Evolutionary conservation across 805 yeast genomes (phyloP).

Genomic region (Hanseniaspora taiwanica): DNA sequence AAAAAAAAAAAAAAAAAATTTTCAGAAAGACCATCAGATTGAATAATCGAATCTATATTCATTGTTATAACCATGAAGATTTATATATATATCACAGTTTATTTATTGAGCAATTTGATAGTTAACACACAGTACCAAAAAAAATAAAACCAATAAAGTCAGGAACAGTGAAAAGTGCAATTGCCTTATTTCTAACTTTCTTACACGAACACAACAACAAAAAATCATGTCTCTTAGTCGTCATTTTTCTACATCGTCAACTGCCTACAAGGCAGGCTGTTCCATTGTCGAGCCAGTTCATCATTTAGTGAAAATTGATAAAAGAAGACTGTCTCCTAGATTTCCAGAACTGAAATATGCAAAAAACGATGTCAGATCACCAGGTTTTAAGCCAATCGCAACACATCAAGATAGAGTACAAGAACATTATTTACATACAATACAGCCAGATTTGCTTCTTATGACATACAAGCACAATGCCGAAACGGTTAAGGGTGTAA

Average conservation of each 20-base stretch:
- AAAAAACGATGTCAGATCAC: conserved; percentile 66
- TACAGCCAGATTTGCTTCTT: conserved; percentile 66
- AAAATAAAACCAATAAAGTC: too few relatives aligned
- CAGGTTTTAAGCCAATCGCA: conserved; percentile 60
- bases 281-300: conserved; percentile 86
- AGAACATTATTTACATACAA: conserved; percentile 63
- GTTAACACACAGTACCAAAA: too few relatives aligned
- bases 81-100: too few relatives aligned
- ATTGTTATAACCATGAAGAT: too few relatives aligned
- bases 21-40: too few relatives aligned
- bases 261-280: conserved; percentile 36
- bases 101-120: too few relatives aligned
- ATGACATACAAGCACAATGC: conserved; percentile 63
- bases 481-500: conserved; percentile 42
- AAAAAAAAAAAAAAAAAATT: too few relatives aligned
- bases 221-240: conserved; percentile 6
- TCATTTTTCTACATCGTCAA: conserved; percentile 21
- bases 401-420: conserved; percentile 69
- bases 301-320: conserved; percentile 67
- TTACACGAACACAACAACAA: neutral
- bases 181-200: too few relatives aligned
- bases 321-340: conserved; percentile 60
- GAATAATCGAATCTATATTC: too few relatives aligned
- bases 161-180: too few relatives aligned
- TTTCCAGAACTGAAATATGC: conserved; percentile 54